Percentiles rank a stretch among this genome's conserved stretches.
These are phyloP conservation scores for Gardenia jasminoides DNA, from an alignment of 257 asterid species.

Conservation along the genomic window DNA sequence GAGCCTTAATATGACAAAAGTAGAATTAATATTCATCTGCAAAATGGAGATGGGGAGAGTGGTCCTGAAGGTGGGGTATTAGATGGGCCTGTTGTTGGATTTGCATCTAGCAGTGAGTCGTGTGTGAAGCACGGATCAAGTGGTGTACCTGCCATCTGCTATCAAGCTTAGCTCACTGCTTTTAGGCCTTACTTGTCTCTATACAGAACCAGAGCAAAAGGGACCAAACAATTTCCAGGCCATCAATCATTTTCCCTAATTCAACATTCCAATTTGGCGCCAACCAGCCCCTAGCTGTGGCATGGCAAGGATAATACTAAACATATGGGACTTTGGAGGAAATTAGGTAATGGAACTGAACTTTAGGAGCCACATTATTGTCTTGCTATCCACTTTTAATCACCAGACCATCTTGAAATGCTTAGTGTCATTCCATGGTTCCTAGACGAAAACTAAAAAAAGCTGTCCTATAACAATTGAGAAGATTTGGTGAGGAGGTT, in stretches of 20 bases:
- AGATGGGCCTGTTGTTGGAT: conserved; percentile 6
- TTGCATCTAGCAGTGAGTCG: neutral
- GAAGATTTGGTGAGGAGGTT: neutral
- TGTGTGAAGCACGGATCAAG: neutral
- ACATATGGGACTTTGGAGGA: no score
- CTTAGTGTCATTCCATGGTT: neutral
- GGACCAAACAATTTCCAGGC: neutral
- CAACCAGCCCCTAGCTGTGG: neutral
- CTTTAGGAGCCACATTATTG: neutral
- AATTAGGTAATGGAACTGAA: neutral
- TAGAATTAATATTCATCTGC: neutral
- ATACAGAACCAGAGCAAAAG: conserved; percentile 1
- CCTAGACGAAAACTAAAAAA: no score
- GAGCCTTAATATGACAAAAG: neutral
- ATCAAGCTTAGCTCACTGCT: neutral
- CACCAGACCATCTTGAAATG: neutral
- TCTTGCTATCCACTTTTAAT: neutral
- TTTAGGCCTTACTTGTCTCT: conserved; percentile 1
- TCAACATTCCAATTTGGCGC: neutral
- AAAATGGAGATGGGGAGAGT: neutral
- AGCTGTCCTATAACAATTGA: neutral
- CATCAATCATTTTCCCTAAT: conserved; percentile 6
- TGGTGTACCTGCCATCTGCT: neutral
- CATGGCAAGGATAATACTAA: neutral
- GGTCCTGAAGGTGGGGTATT: conserved; percentile 3